A percentile compares a stretch with the other conserved stretches of the same genome.
phyloP scores from a whole-genome alignment of 1,284 basidiomycete genomes.

The Grifola frondosa region DNA sequence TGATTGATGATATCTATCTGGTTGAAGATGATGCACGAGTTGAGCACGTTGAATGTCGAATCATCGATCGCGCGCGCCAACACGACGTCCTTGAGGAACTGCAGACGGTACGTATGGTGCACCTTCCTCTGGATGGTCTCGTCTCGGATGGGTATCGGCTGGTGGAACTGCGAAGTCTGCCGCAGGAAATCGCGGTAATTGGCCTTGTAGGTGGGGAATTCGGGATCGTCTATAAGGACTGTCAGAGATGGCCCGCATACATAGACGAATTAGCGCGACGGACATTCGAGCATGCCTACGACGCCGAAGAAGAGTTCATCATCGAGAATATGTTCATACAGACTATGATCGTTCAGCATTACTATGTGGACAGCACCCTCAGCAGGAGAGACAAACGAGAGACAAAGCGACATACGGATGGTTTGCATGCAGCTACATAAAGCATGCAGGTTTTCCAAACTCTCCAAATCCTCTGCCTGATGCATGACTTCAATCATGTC shows the following conservation, averaged over 20 bases:
- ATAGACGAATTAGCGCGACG: slow-evolving; percentile 33
- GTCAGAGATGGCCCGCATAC: slow-evolving; percentile 15
- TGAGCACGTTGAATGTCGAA: slow-evolving; percentile 95
- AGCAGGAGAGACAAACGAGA: slow-evolving; percentile 4
- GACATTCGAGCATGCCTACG: slow-evolving; percentile 96
- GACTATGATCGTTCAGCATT: slow-evolving; percentile 90
- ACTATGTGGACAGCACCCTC: slow-evolving; percentile 51
- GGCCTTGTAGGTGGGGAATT: slow-evolving; percentile 93
- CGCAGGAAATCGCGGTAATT: slow-evolving; percentile 93
- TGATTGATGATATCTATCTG: slow-evolving; percentile 97
- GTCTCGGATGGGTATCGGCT: slow-evolving; percentile 83
- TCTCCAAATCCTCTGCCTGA: slow-evolving; percentile 92
- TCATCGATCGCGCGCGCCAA: slow-evolving; percentile 94
- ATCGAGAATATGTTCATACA: slow-evolving; percentile 94
- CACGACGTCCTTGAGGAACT: slow-evolving; percentile 98
- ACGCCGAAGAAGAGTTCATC: slow-evolving; percentile 93
- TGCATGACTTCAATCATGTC: slow-evolving; percentile 82
- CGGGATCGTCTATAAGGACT: slow-evolving; percentile 80
- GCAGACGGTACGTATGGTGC: slow-evolving; percentile 94
- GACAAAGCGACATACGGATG: slow-evolving; percentile 68
- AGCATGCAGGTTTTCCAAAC: slow-evolving; percentile 84
- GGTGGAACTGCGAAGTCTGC: slow-evolving; percentile 79
- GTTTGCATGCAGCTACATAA: slow-evolving; percentile 94
- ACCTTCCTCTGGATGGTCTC: slow-evolving; percentile 79
- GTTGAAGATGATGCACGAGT: slow-evolving; percentile 97